Percentiles rank a stretch among this genome's conserved stretches.
These are phyloP conservation scores for Tanacetum coccineum DNA, from an alignment of 129 eudicot genomes.

Conservation along the genomic window DNA sequence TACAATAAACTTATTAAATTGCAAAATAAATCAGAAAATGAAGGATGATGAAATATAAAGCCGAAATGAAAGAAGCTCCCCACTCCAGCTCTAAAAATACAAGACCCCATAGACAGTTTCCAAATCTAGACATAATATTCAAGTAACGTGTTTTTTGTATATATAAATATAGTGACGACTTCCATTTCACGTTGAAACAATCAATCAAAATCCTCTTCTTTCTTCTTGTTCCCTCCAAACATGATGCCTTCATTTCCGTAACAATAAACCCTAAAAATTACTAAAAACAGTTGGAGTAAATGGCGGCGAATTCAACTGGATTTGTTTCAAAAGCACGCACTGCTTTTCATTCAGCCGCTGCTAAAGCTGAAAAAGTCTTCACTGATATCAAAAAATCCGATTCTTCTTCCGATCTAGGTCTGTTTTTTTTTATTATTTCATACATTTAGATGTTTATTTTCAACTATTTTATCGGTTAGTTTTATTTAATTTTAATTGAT, in stretches of 20 bases:
- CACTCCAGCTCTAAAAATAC: too few species aligned
- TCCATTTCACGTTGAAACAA: neutral
- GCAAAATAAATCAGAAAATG: too few species aligned
- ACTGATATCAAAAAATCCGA: slow-evolving; percentile 80
- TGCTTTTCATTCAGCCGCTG: slow-evolving; percentile 96
- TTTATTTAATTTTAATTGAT: neutral
- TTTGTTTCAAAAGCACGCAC: slow-evolving; percentile 78
- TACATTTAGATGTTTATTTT: neutral
- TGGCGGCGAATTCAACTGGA: slow-evolving; percentile 71
- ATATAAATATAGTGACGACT: neutral
- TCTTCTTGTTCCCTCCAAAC: slow-evolving; percentile 21
- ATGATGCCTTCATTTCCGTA: slow-evolving; percentile 40
- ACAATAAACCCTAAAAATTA: neutral
- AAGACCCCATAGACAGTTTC: too few species aligned
- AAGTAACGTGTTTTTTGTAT: too few species aligned
- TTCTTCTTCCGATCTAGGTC: slow-evolving; percentile 63
- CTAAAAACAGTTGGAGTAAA: slow-evolving; percentile 27
- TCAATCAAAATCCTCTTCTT: neutral
- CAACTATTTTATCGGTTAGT: too few species aligned
- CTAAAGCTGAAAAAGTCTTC: slow-evolving; percentile 90
- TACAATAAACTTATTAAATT: too few species aligned
- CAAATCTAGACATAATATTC: too few species aligned
- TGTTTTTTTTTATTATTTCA: neutral
- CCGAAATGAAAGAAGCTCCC: too few species aligned
- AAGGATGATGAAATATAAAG: too few species aligned